A percentile compares a stretch with the other conserved stretches of the same genome.
phyloP scores from a whole-genome alignment of 345 rosid species.

The Eucalyptus sp. region DNA sequence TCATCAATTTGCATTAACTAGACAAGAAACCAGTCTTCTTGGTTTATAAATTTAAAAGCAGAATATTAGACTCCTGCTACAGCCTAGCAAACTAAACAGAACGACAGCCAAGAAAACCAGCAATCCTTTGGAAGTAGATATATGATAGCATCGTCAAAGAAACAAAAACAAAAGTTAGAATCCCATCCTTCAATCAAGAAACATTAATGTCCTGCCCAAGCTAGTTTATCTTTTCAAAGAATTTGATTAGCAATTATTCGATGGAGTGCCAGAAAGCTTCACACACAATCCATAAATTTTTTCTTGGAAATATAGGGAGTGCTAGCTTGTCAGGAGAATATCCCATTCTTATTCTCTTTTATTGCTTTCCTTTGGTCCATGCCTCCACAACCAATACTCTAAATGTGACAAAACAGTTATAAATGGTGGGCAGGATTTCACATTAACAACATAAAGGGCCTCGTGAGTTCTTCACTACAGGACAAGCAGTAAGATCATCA shows the following conservation, averaged over 20 bases:
- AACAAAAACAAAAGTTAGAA: not conserved
- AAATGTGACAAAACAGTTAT: not conserved
- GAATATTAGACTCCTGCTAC: not conserved
- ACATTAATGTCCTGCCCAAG: not conserved
- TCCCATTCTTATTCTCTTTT: not conserved
- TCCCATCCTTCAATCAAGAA: not conserved
- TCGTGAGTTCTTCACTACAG: not conserved
- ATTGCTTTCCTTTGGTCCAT: not conserved
- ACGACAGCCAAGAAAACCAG: not conserved
- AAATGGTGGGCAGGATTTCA: not conserved
- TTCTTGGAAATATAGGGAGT: not conserved
- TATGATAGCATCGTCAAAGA: not conserved
- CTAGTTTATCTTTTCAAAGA: not conserved
- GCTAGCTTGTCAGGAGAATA: not conserved
- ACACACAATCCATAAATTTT: not conserved
- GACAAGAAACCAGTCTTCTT: not conserved
- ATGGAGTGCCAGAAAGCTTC: not conserved
- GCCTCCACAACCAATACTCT: not conserved
- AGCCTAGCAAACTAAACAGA: not conserved
- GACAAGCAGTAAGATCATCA: not conserved
- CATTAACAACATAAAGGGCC: not conserved
- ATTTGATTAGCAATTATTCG: not conserved
- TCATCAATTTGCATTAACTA: not conserved
- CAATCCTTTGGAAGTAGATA: not conserved
- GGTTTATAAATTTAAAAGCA: not conserved